These are phyloP conservation scores for Saccharomycopsis babjevae DNA, from an alignment of 805 yeast genomes.

Conservation along the genomic window DNA sequence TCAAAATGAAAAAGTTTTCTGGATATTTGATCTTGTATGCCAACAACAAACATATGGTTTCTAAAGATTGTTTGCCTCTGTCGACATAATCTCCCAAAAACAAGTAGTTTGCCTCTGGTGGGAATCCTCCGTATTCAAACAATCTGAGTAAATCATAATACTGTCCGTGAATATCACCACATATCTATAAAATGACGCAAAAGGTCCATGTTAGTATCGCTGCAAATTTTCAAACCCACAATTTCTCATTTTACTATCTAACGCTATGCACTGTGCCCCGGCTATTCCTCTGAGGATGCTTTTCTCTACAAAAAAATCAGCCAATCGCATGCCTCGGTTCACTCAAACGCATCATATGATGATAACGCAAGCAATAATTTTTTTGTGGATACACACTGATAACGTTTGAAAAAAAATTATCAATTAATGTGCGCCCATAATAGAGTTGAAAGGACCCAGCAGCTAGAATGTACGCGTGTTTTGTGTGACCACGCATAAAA, in stretches of 20 bases:
- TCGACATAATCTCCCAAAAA: slow-evolving; percentile 97
- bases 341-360: background rate
- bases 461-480: too few relatives aligned
- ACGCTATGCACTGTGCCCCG: too few relatives aligned
- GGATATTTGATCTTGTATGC: slow-evolving; percentile 98
- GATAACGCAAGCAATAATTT: background rate
- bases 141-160: slow-evolving; percentile 90
- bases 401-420: background rate
- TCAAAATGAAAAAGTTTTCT: slow-evolving; percentile 88
- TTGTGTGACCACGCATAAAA: too few relatives aligned
- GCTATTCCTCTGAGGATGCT: too few relatives aligned
- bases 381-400: background rate
- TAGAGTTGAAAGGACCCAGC: background rate
- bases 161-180: slow-evolving; percentile 99
- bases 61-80: slow-evolving; percentile 95
- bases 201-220: background rate
- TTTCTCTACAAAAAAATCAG: background rate
- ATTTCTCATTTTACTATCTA: too few relatives aligned
- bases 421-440: background rate
- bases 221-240: background rate
- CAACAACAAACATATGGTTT: slow-evolving; percentile 85
- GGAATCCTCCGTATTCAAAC: slow-evolving; percentile 97
- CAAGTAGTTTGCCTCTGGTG: slow-evolving; percentile 95
- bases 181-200: slow-evolving; percentile 35
- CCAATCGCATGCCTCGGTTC: background rate